Evolutionary conservation across 2,329 filamentous ascomycete species (phyloP).

Genomic region (Graphilbum ipis-grandicollis): DNA sequence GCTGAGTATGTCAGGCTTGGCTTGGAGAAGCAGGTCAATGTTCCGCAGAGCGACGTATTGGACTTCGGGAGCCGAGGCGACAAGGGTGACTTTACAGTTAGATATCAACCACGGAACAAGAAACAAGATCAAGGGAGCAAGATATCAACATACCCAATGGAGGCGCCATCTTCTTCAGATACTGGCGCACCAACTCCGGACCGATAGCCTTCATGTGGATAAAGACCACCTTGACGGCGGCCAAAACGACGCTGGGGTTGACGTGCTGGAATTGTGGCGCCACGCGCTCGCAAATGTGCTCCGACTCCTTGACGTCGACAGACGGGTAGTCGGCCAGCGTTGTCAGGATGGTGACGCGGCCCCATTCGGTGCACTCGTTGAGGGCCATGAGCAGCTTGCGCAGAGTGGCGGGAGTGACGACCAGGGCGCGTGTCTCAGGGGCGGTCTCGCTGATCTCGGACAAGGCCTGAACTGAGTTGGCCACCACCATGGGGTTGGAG

Average conservation of each 20-base stretch:
- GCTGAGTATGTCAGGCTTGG: conserved; percentile 89
- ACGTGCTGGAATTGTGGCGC: conserved; percentile 96
- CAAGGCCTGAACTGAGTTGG: conserved; percentile 87
- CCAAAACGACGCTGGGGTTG: conserved; percentile 88
- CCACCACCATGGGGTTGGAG: conserved; percentile 97
- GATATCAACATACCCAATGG: conserved; percentile 68
- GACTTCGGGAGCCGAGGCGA: conserved; percentile 89
- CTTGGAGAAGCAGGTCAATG: conserved; percentile 88
- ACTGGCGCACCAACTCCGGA: conserved; percentile 62
- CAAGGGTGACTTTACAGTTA: conserved; percentile 55
- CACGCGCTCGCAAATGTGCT: conserved; percentile 95
- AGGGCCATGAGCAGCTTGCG: conserved; percentile 95
- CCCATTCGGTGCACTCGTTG: conserved; percentile 98
- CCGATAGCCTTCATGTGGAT: conserved; percentile 82
- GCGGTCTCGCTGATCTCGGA: conserved; percentile 81
- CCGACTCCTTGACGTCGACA: conserved; percentile 80
- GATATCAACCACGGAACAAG: no score
- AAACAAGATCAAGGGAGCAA: no score
- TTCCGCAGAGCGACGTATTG: conserved; percentile 95
- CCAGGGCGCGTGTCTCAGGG: conserved; percentile 74
- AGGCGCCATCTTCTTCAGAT: conserved; percentile 97
- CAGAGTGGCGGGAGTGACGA: conserved; percentile 64
- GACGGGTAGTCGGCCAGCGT: conserved; percentile 81
- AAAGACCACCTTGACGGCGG: conserved; percentile 96
- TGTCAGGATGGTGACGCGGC: conserved; percentile 78